A percentile compares a stretch with the other conserved stretches of the same genome.
phyloP scores from a whole-genome alignment of 441 rosid genomes.

The Populus hybrid region DNA sequence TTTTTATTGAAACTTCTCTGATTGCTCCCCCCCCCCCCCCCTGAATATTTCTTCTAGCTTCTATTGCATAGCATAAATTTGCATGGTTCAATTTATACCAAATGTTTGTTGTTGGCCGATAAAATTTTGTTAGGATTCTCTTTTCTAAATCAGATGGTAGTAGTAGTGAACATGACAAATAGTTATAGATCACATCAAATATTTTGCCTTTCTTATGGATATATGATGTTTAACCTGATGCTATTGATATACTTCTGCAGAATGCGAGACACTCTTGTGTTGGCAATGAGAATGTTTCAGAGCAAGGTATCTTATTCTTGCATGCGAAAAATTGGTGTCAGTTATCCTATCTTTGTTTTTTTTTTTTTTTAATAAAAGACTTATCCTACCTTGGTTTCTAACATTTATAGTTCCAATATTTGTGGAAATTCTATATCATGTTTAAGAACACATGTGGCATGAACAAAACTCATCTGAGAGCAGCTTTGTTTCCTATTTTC shows the following conservation, averaged over 20 bases:
- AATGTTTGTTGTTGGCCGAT: neutral
- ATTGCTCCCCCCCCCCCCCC: too few relatives aligned
- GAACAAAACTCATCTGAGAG: neutral
- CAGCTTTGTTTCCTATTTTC: neutral
- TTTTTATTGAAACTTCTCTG: too few relatives aligned
- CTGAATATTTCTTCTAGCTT: too few relatives aligned
- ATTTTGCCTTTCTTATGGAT: neutral
- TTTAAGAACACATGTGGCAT: neutral
- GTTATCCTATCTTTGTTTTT: neutral
- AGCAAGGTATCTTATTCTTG: conserved; percentile 58
- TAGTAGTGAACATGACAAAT: neutral
- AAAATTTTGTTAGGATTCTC: neutral
- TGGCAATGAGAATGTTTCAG: conserved; percentile 86
- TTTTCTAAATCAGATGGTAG: neutral
- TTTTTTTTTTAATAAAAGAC: too few relatives aligned
- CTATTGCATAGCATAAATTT: too few relatives aligned
- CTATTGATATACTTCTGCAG: conserved; percentile 34
- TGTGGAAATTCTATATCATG: too few relatives aligned
- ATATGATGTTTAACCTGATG: conserved; percentile 8
- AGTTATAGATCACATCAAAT: neutral
- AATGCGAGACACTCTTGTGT: conserved; percentile 77
- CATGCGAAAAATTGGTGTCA: neutral
- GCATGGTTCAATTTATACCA: too few relatives aligned
- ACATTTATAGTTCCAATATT: too few relatives aligned
- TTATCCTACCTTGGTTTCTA: too few relatives aligned